Evolutionary conservation across 768 basidiomycete species (phyloP), one percentile per base, ranked within the genome.

Genomic region (Suillus occidentalis): DNA sequence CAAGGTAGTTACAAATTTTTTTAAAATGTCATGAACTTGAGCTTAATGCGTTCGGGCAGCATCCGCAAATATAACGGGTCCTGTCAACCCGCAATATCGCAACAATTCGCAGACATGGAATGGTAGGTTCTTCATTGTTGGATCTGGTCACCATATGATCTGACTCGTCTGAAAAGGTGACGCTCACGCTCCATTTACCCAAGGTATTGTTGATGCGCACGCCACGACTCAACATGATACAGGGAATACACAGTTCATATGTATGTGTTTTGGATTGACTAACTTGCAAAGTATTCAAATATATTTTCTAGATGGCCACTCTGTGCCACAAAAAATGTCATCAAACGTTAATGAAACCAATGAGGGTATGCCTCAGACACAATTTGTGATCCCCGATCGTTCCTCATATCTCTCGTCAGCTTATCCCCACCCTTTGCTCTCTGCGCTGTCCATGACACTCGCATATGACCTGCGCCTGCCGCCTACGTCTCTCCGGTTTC

Each of bases 401-500:
- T 36, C 34, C 45, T 62, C 25, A 62, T 39, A n/a, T 28, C 6
- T 36, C 25, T 22, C 5, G 1, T 22, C 13, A 49, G 22, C 31
- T 16, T 13, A 25, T 20, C 58, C 22, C 47, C 47, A 49, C 22
- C 47, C 47, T 22, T 22, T 61, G n/a, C 49, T 61, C 7, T 37
- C 63, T 2, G 22, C 60, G 28, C 39, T 28, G 7, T 60, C 36
- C 22, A 14, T 34, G n/a, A 25, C 60, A 31, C 2, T 50, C 6
- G 8, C 22, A 6, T 65, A 63, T 49, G 61, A 65, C 25, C 16
- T 65, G 20, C 65, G 61, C 14, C 34, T 53, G 5, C 31, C 63
- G 2, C 65, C 61, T 1, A 40, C 37, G 2, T 28, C 43, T n/a
- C 28, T 63, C 10, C 13, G 39, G 0, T 62, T 62, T 39, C 61